Evolutionary conservation across 331 rosid species (phyloP), one percentile per base, ranked within the genome.

Genomic region (Quercus phellos): DNA sequence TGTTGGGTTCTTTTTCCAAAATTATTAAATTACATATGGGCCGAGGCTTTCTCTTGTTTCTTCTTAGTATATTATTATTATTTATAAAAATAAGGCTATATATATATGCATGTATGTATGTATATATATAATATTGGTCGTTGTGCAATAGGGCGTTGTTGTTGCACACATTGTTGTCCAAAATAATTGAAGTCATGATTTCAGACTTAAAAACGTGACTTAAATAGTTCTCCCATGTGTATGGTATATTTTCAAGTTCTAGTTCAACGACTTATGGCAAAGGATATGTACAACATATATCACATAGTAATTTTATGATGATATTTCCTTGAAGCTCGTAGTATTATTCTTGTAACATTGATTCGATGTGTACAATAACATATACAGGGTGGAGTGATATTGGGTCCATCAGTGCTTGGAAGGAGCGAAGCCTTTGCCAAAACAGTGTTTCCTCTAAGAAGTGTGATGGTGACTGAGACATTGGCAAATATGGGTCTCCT

Each of bases 401-500:
- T 95, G 61, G 99, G 99, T 26, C 99, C 99, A 24, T 91, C 99
- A 3, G 81, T 92, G 32, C 83, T 95, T 4, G 99, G 99, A 4
- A 72, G 86, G 78, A 90, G 6, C 73, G 0, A 53, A 14, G 12
- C 21, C 53, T 91, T 88, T 80, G 83, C 92, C 6, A 29, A 75
- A 8, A 53, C 87, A 9, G 7, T 95, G 0, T 95, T 95, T 54
- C 99, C 98, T 8, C 56, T 85, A 11, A 90, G 96, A 83, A 90
- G 99, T 70, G 96, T 86, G 43, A 87, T 95, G 87, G 88, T 95
- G 53, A 61, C 91, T 27, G 98, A 95, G 78, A 84, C 99, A 68
- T 90, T 93, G 98, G 96, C 96, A 6, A 95, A 91, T 4, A 83
- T 92, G 50, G 98, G 98, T n/a, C 91, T 95, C 11, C 90, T 95